Base-by-base conservation (phyloP, 345 rosid species). In the Syzygium jambos region DNA sequence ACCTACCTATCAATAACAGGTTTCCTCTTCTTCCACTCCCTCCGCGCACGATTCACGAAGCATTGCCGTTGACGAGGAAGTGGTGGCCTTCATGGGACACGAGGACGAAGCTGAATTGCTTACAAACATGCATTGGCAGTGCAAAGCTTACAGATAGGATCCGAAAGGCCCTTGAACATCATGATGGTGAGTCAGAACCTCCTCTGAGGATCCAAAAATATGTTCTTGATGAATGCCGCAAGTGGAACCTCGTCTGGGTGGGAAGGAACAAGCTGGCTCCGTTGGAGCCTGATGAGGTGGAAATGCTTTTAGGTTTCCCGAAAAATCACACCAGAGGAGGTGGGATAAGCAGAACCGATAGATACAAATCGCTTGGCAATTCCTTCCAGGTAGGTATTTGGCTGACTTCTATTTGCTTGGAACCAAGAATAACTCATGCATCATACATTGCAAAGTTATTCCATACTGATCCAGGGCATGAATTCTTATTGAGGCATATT, bases 21-120 rank as follows among this genome's bases (percentile, higher is more conserved):
- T 95, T 52, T 87, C 95, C 95, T 49, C 92, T 97, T 34, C 91
- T 93, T 65, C 99, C 99, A 41, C 92, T 93, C 43, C 97, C 97
- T 61, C 94, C 97, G 5, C 90, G 73, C 55, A 96, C 95, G 12
- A 91, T 97, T 23, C 88, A 90, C 17, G 99, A 96, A 53, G 99
- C 99, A 1, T 88, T 97, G 21, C 98, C 99, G 1, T 23, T 96
- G 34, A 93, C 94, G 9, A 93, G 89, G 90, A 94, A 52, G 88
- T 95, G 98, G 98, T 97, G 99, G 99, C 99, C 99, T 55, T 90
- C 91, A 0, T 96, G 99, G 99, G 99, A 97, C 88, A 23, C 88
- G 14, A 91, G 99, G 85, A 96, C 96, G 19, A 90, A 97, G 85
- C 87, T 97, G 78, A 97, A 97, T 86, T 97, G 99, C 90, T 87